A percentile compares a stretch with the other conserved stretches of the same genome.
phyloP scores from a whole-genome alignment of 1,284 basidiomycete genomes.

The Fistulinella staudtii region DNA sequence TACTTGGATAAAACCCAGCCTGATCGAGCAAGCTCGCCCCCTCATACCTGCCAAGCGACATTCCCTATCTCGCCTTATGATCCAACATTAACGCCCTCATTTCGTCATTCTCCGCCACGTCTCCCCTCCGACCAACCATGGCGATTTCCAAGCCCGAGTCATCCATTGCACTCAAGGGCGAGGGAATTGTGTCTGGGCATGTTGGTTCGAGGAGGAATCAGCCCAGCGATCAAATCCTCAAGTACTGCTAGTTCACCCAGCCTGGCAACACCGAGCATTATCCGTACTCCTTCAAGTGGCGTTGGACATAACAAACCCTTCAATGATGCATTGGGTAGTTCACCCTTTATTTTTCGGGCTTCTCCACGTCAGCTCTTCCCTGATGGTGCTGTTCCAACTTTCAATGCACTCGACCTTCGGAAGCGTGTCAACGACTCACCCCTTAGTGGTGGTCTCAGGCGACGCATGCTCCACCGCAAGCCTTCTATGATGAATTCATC shows the following conservation, averaged over 20 bases:
- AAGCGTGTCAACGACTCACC: slow-evolving; percentile 35
- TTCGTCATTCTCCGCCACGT: slow-evolving; percentile 67
- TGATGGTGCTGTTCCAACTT: slow-evolving; percentile 30
- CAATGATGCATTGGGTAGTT: slow-evolving; percentile 31
- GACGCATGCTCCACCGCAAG: slow-evolving; percentile 31
- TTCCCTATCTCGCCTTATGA: slow-evolving; percentile 68
- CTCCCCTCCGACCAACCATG: slow-evolving; percentile 71
- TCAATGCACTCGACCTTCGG: slow-evolving; percentile 28
- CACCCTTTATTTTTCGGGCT: slow-evolving; percentile 34
- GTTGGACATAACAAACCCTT: slow-evolving; percentile 26
- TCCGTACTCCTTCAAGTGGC: slow-evolving; percentile 30
- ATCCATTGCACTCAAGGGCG: slow-evolving; percentile 59
- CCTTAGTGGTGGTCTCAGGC: slow-evolving; percentile 25
- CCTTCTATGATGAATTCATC: slow-evolving; percentile 38
- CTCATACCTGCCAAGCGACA: slow-evolving; percentile 19
- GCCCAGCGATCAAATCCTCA: slow-evolving; percentile 35
- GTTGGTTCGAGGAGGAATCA: slow-evolving; percentile 44
- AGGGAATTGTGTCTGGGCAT: slow-evolving; percentile 62
- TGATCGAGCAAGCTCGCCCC: slow-evolving; percentile 18
- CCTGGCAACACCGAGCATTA: slow-evolving; percentile 24
- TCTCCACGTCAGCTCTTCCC: slow-evolving; percentile 39
- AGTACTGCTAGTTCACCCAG: slow-evolving; percentile 33
- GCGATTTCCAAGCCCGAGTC: slow-evolving; percentile 69
- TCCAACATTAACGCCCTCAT: slow-evolving; percentile 64
- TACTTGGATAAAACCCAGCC: neutral